Evolutionary conservation across 495 filamentous ascomycete genomes (phyloP).

Genomic region (Rusavskia elegans): DNA sequence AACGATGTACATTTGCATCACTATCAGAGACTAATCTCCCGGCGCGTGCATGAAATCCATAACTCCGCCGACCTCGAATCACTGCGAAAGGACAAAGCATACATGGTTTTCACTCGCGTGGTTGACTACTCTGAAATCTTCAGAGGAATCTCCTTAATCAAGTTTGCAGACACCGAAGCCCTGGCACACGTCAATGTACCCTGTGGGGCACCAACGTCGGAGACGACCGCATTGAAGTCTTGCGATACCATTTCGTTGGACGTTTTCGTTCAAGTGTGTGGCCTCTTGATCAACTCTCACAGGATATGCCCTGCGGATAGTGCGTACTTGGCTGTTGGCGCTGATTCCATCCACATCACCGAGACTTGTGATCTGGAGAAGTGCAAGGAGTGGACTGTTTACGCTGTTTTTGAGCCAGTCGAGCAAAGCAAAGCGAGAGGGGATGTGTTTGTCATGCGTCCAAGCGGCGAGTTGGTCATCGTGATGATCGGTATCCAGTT

Average conservation of each 20-base stretch:
- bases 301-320: slow-evolving; percentile 6
- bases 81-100: slow-evolving; percentile 5
- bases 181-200: slow-evolving; percentile 7
- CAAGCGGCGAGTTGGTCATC: slow-evolving; percentile 7
- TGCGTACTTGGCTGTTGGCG: slow-evolving; percentile 9
- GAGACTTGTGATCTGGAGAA: not conserved
- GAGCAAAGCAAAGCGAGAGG: slow-evolving; percentile 9
- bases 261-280: slow-evolving; percentile 20
- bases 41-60: not conserved
- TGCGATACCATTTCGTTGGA: slow-evolving; percentile 15
- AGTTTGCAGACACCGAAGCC: slow-evolving; percentile 9
- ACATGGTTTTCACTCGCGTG: slow-evolving; percentile 13
- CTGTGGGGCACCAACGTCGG: not conserved
- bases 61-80: not conserved
- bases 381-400: slow-evolving; percentile 10
- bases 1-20: not conserved
- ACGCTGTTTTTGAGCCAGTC: slow-evolving; percentile 7
- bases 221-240: slow-evolving; percentile 7
- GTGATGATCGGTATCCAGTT: slow-evolving; percentile 9
- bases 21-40: not conserved
- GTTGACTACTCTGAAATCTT: slow-evolving; percentile 14
- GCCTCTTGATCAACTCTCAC: slow-evolving; percentile 19
- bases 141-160: slow-evolving; percentile 11
- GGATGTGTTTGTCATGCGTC: slow-evolving; percentile 15
- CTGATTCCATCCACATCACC: slow-evolving; percentile 9